Percentiles rank a stretch among this genome's conserved stretches.
Evolutionary conservation across 768 basidiomycete genomes (phyloP).

Genomic region (Lepiota venenata): DNA sequence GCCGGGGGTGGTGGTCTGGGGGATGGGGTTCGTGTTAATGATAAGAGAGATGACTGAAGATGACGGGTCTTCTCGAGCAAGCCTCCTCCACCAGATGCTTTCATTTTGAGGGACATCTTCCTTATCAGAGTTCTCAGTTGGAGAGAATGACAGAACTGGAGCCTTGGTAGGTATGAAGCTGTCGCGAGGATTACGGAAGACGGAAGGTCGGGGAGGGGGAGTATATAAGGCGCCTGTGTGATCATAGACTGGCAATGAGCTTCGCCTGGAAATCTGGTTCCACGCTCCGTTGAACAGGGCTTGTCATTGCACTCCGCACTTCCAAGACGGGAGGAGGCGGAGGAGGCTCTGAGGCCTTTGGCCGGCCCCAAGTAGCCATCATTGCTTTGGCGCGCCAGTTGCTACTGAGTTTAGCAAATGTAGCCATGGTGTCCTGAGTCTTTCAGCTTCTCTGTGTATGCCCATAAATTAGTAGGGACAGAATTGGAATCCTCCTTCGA

Average conservation of each 20-base stretch:
- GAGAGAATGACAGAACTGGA: constrained; percentile 20
- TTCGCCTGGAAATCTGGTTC: constrained; percentile 9
- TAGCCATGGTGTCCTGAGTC: constrained; percentile 71
- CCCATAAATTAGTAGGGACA: constrained; percentile 47
- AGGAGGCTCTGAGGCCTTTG: constrained; percentile 3
- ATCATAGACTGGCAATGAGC: constrained; percentile 9
- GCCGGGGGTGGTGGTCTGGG: constrained; percentile 29
- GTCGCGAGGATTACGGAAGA: constrained; percentile 56
- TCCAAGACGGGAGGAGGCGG: not conserved
- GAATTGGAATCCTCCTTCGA: not conserved
- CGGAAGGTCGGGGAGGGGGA: constrained; percentile 53
- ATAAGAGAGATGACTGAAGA: constrained; percentile 7
- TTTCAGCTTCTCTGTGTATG: constrained; percentile 70
- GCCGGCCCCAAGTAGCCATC: constrained; percentile 37
- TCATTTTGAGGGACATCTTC: not conserved
- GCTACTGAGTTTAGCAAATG: constrained; percentile 68
- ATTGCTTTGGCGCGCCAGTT: constrained; percentile 72
- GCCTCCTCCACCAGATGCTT: constrained; percentile 13
- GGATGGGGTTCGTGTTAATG: constrained; percentile 9
- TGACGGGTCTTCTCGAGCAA: constrained; percentile 22
- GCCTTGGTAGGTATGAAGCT: constrained; percentile 37
- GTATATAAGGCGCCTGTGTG: constrained; percentile 28
- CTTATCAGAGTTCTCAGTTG: constrained; percentile 14
- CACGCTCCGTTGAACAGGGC: not conserved
- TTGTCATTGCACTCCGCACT: constrained; percentile 5